Conservation (phyloP, 2,329 filamentous ascomycete genomes). For the Magnaporthiopsis incrustans region DNA sequence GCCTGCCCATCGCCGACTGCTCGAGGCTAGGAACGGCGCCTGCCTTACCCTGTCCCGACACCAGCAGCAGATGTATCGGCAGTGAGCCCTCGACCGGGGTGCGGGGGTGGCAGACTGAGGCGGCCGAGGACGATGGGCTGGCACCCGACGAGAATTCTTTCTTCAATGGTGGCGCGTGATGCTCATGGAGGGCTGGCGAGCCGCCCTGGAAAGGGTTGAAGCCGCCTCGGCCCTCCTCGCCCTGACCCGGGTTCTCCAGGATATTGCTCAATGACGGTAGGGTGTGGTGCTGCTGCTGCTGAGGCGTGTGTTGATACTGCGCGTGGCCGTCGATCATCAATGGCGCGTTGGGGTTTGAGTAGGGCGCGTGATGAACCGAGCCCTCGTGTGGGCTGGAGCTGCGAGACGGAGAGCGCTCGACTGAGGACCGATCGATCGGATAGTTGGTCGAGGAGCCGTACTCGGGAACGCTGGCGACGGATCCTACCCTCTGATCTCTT, state of each 20-base stretch:
- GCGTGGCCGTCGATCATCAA: constrained; percentile 14
- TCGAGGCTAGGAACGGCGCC: background rate
- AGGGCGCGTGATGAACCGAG: constrained; percentile 7
- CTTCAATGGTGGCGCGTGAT: constrained; percentile 21
- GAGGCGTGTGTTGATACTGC: constrained; percentile 3
- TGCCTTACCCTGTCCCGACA: background rate
- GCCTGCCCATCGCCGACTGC: background rate
- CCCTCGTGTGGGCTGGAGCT: constrained; percentile 17
- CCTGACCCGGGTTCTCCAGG: constrained; percentile 2
- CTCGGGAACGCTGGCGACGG: constrained; percentile 31
- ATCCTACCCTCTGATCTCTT: constrained; percentile 39
- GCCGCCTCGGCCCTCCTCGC: background rate
- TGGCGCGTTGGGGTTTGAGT: background rate
- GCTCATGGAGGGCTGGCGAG: constrained; percentile 10
- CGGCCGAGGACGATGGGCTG: constrained; percentile 30
- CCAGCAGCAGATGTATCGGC: constrained; percentile 45
- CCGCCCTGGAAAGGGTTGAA: background rate
- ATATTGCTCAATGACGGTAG: constrained; percentile 6
- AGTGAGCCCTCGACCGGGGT: constrained; percentile 42
- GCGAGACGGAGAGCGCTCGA: constrained; percentile 20
- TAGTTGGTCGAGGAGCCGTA: constrained; percentile 29
- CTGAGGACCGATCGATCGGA: constrained; percentile 20
- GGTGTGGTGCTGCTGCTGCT: background rate
- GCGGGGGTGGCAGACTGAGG: constrained; percentile 31
- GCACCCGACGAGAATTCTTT: constrained; percentile 38